phyloP scores from a whole-genome alignment of 75 land plant species.

The Cryptomeria japonica region DNA sequence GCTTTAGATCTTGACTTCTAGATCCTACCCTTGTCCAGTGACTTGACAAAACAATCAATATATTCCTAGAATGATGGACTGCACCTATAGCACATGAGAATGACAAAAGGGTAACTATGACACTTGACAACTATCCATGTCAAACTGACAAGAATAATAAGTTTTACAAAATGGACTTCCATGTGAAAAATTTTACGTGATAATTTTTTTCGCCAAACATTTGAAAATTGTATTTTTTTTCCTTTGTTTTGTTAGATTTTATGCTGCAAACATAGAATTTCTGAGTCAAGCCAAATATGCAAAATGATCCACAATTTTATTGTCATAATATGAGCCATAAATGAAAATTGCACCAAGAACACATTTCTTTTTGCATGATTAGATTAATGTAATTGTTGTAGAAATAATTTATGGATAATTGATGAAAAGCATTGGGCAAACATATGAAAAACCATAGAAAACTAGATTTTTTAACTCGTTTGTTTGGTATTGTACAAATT shows the following conservation, averaged over 20 bases:
- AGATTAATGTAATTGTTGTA: not conserved
- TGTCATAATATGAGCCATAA: not conserved
- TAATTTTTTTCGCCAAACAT: not conserved
- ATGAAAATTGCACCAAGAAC: not conserved
- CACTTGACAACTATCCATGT: too few species aligned
- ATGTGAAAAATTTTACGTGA: too few species aligned
- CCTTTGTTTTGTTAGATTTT: not conserved
- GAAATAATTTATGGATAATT: not conserved
- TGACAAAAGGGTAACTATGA: too few species aligned
- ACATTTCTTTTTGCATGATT: not conserved
- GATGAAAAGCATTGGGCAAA: not conserved
- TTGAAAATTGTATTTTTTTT: not conserved
- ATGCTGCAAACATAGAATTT: not conserved
- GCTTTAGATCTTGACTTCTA: too few species aligned
- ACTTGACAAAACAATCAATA: too few species aligned
- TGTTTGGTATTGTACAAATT: not conserved
- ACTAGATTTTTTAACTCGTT: not conserved
- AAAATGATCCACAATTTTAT: not conserved
- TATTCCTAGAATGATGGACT: too few species aligned
- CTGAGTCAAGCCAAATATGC: not conserved
- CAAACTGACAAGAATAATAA: too few species aligned
- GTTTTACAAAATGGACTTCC: too few species aligned
- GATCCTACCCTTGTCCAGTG: too few species aligned
- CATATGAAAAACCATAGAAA: not conserved
- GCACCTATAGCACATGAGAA: too few species aligned